Evolutionary conservation across 306 rosid genomes (phyloP), one percentile per base, ranked within the genome.

Genomic region (Begonia fuchsioides): DNA sequence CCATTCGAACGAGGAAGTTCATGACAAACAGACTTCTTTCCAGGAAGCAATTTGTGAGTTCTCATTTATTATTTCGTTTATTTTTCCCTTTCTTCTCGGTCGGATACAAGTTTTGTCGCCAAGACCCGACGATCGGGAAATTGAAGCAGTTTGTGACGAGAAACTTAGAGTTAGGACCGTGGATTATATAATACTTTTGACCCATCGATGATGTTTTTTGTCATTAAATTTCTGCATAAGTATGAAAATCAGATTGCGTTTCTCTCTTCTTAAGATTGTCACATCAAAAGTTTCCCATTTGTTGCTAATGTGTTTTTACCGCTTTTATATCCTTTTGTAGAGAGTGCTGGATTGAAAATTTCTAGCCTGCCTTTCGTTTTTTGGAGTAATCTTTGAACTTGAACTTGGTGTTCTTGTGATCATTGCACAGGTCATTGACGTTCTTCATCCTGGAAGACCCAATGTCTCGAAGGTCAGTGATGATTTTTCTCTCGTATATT

Each of bases 11-110:
- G 47, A 54, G 93, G 16, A 88, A 88, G 67, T 88, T 88, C 67
- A 81, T 88, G 93, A 83, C 96, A 15, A 88, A 88, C 67, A 63
- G 96, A 45, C 95, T 88, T 13, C 88, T 88, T 32, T 78, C 96
- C 39, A 68, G 95, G 39, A 88, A 88, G 75, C 96, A 88, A 56
- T 88, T 88, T 50, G 96, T 87, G 15, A 67, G 94, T 73, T 9
- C 64, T 13, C 52, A 53, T 1, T 3, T 16, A 40, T 15, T 8
- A 7, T 4, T 26, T 16, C 5, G 1, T 17, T 15, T 17, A 2
- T 1, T 9, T 16, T 47, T 0, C 16, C 55, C 11, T 2, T 0
- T 62, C 20, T 2, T 8, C 10, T 11, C 49, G 11, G 32, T 38
- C 43, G 15, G 32, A 5, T 7, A 12, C 15, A 17, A 6, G 7